Conservation (phyloP, 1,284 basidiomycete species). For the Dichomitus squalens region DNA sequence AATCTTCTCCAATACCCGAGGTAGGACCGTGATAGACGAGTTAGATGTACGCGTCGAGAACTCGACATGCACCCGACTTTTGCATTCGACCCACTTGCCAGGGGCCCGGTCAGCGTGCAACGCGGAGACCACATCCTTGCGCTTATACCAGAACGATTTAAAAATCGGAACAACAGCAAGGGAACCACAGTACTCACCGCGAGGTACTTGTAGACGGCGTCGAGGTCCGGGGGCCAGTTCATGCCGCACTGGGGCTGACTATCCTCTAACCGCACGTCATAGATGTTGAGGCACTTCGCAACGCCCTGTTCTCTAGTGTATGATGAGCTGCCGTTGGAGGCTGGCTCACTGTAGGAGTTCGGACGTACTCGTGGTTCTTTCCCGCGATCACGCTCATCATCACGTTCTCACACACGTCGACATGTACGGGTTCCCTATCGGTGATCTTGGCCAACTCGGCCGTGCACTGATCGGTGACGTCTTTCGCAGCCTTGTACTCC, state of each 20-base stretch:
- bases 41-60: slow-evolving; percentile 62
- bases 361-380: slow-evolving; percentile 65
- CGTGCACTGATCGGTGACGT: slow-evolving; percentile 68
- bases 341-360: too few relatives aligned
- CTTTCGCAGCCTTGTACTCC: slow-evolving; percentile 67
- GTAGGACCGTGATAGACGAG: slow-evolving; percentile 80
- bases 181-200: slow-evolving; percentile 52
- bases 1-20: slow-evolving; percentile 77
- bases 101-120: slow-evolving; percentile 83
- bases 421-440: slow-evolving; percentile 61
- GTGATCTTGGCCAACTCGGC: slow-evolving; percentile 50
- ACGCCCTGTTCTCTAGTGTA: slow-evolving; percentile 65
- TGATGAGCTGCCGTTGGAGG: background rate
- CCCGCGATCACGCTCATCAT: slow-evolving; percentile 62
- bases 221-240: slow-evolving; percentile 97
- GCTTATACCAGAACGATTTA: slow-evolving; percentile 42
- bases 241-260: slow-evolving; percentile 90
- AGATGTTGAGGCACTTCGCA: slow-evolving; percentile 90
- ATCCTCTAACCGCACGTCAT: slow-evolving; percentile 91
- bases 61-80: slow-evolving; percentile 64
- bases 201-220: slow-evolving; percentile 79
- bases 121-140: slow-evolving; percentile 78
- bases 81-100: slow-evolving; percentile 91
- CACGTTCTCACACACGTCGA: slow-evolving; percentile 68
- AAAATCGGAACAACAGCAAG: background rate